Percentiles rank a stretch among this genome's conserved stretches.
phyloP scores from a whole-genome alignment of 768 basidiomycete genomes.

The Filobasidium wieringae region DNA sequence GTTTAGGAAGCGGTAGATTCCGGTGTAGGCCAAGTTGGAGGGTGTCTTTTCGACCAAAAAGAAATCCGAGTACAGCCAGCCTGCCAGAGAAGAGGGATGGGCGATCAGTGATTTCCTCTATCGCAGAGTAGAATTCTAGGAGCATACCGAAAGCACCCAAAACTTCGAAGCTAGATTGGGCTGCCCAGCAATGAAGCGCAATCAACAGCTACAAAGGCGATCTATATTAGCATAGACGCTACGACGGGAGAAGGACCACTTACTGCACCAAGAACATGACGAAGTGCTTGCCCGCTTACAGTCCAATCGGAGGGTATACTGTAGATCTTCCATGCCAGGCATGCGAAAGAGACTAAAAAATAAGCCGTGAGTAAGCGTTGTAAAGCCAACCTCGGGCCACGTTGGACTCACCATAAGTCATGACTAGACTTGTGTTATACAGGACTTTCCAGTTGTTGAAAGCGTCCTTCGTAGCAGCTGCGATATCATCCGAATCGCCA shows the following conservation, averaged over 20 bases:
- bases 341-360: slow-evolving; percentile 61
- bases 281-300: slow-evolving; percentile 69
- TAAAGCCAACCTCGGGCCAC: not conserved
- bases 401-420: slow-evolving; percentile 68
- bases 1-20: slow-evolving; percentile 90
- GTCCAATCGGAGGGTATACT: slow-evolving; percentile 70
- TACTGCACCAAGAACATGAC: slow-evolving; percentile 79
- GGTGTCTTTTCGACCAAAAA: slow-evolving; percentile 84
- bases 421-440: slow-evolving; percentile 84
- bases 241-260: slow-evolving; percentile 31
- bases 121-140: slow-evolving; percentile 19
- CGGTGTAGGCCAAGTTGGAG: slow-evolving; percentile 79
- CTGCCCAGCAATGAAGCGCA: slow-evolving; percentile 81
- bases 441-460: slow-evolving; percentile 89
- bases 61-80: slow-evolving; percentile 98
- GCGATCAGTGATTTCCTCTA: not conserved
- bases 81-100: slow-evolving; percentile 38
- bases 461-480: slow-evolving; percentile 78
- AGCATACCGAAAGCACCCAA: slow-evolving; percentile 87
- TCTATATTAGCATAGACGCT: not conserved
- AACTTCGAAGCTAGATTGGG: slow-evolving; percentile 79
- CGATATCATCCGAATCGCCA: slow-evolving; percentile 52
- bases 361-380: slow-evolving; percentile 1
- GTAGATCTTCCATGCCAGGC: slow-evolving; percentile 84
- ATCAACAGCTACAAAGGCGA: slow-evolving; percentile 53